Percentiles rank a stretch among this genome's conserved stretches.
Evolutionary conservation across 2,329 filamentous ascomycete genomes (phyloP).

Genomic region (Ascochyta viciae-villosae): DNA sequence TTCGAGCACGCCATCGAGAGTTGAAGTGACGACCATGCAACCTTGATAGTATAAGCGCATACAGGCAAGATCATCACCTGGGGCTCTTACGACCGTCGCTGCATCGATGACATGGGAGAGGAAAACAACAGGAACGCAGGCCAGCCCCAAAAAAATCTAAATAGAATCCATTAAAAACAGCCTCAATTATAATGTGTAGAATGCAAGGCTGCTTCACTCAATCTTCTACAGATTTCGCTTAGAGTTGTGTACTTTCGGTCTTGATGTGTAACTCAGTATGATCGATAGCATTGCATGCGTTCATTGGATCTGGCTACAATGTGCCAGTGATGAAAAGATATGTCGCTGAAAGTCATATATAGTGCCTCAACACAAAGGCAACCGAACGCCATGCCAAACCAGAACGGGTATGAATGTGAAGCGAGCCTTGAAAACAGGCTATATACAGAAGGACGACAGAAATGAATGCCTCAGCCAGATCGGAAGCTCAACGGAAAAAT

Average conservation of each 20-base stretch:
- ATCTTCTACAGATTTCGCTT: too few relatives aligned
- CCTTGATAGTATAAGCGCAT: conserved; percentile 2
- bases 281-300: too few relatives aligned
- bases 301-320: neutral
- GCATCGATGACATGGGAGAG: too few relatives aligned
- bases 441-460: neutral
- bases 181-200: too few relatives aligned
- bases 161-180: too few relatives aligned
- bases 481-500: neutral
- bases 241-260: too few relatives aligned
- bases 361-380: neutral
- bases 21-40: conserved; percentile 27
- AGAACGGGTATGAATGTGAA: conserved; percentile 5
- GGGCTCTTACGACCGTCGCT: too few relatives aligned
- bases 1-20: conserved; percentile 32
- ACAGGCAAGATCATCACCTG: conserved; percentile 1
- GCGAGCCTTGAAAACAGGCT: neutral
- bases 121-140: too few relatives aligned
- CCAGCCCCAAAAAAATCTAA: too few relatives aligned
- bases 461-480: neutral
- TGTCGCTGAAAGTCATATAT: neutral
- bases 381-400: conserved; percentile 6
- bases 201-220: too few relatives aligned
- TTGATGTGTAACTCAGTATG: too few relatives aligned
- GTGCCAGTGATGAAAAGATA: neutral